These are phyloP conservation scores for Calonectria pteridis DNA, from an alignment of 2,329 filamentous ascomycete genomes.

Conservation along the genomic window DNA sequence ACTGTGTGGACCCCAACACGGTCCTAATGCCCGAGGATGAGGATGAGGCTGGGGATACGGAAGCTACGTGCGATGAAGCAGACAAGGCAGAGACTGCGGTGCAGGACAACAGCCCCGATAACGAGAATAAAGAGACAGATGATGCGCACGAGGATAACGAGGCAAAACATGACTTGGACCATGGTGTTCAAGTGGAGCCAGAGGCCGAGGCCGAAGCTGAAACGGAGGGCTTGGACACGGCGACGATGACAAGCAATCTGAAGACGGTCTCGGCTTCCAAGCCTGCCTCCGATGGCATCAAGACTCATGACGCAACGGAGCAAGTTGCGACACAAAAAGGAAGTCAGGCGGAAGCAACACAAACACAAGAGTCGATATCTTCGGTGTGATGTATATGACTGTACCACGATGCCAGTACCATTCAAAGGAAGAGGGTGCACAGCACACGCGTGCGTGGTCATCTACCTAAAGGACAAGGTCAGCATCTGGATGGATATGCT, in stretches of 20 bases:
- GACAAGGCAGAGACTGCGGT: conserved; percentile 19
- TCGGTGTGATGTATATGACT: neutral
- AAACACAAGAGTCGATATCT: neutral
- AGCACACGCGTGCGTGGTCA: neutral
- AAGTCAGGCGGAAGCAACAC: neutral
- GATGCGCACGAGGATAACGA: neutral
- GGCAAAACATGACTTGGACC: neutral
- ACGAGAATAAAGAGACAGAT: neutral
- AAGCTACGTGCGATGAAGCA: conserved; percentile 36
- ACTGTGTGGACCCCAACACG: conserved; percentile 71
- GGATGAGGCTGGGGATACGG: conserved; percentile 34
- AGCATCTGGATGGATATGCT: neutral
- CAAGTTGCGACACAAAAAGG: neutral
- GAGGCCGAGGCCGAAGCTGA: conserved; percentile 30
- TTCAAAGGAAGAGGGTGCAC: neutral
- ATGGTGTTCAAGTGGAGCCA: conserved; percentile 2
- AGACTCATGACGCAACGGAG: neutral
- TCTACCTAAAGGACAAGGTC: neutral
- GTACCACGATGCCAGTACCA: neutral
- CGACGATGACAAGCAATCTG: conserved; percentile 1
- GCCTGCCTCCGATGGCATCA: neutral
- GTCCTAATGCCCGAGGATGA: conserved; percentile 55
- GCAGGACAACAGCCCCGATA: conserved; percentile 1
- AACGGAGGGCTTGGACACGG: conserved; percentile 18
- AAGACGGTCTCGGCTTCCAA: conserved; percentile 12